phyloP scores from a whole-genome alignment of 805 yeast species.

The Priceomyces medius region DNA sequence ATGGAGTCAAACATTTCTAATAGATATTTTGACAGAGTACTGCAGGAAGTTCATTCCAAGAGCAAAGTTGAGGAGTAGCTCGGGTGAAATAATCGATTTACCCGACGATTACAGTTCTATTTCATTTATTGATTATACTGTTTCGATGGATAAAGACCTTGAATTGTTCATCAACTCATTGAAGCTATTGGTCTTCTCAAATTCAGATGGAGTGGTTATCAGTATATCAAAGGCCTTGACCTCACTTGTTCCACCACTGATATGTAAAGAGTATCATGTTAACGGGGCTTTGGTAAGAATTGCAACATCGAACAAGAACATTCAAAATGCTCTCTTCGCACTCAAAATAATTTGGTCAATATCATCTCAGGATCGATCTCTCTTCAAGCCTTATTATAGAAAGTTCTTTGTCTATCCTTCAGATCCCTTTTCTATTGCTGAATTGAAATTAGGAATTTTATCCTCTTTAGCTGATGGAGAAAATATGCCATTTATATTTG shows the following conservation, averaged over 20 bases:
- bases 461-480: conserved; percentile 54
- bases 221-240: conserved; percentile 57
- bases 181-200: conserved; percentile 46
- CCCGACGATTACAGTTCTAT: conserved; percentile 40
- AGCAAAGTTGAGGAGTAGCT: conserved; percentile 42
- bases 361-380: conserved; percentile 27
- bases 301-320: conserved; percentile 23
- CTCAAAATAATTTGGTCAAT: conserved; percentile 48
- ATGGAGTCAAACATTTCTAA: conserved; percentile 61
- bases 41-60: conserved; percentile 57
- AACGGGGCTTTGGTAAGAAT: conserved; percentile 50
- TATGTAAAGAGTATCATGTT: conserved; percentile 48
- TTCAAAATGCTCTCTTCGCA: conserved; percentile 30
- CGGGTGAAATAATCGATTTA: conserved; percentile 33
- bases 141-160: conserved; percentile 55
- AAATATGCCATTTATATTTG: conserved; percentile 51
- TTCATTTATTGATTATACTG: conserved; percentile 27
- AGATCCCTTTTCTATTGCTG: conserved; percentile 47
- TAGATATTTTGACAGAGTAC: conserved; percentile 69
- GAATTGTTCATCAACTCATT: conserved; percentile 51
- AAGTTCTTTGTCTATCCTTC: conserved; percentile 57
- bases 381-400: conserved; percentile 35
- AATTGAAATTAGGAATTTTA: conserved; percentile 59
- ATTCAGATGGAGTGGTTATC: conserved; percentile 60
- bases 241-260: conserved; percentile 57